phyloP scores from a whole-genome alignment of 148 eudicot genomes.

The Silene conica region DNA sequence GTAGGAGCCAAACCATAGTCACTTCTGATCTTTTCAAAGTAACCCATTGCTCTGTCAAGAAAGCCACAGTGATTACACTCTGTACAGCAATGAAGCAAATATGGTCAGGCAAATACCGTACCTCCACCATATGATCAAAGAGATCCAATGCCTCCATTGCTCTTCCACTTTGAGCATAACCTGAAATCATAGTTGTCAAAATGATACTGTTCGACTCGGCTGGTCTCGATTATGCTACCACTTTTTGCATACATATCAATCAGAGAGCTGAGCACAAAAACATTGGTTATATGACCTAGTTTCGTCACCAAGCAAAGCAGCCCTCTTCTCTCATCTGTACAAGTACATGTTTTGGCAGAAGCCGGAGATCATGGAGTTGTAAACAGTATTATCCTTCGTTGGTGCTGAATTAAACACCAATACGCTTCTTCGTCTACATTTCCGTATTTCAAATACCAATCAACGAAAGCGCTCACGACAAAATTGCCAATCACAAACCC shows the following conservation, averaged over 20 bases:
- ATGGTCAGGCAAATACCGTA: conserved; percentile 31
- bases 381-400: conserved; percentile 28
- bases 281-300: conserved; percentile 27
- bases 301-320: conserved; percentile 33
- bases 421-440: conserved; percentile 24
- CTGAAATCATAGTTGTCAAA: conserved; percentile 45
- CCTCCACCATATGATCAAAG: conserved; percentile 28
- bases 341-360: no score
- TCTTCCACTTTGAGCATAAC: conserved; percentile 43
- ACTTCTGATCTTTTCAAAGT: conserved; percentile 34
- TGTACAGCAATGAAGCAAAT: conserved; percentile 37
- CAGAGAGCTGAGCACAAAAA: no score
- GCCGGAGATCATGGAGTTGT: no score
- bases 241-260: conserved; percentile 42
- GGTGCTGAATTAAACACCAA: conserved; percentile 23
- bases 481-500: conserved; percentile 29
- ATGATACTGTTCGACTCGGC: conserved; percentile 26
- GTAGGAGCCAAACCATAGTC: conserved; percentile 33
- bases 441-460: conserved; percentile 42
- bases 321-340: conserved; percentile 25
- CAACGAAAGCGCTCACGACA: conserved; percentile 32
- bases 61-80: conserved; percentile 43
- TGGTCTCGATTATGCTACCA: conserved; percentile 27
- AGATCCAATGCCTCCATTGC: conserved; percentile 33
- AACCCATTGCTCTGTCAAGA: conserved; percentile 32